Percentiles rank a stretch among this genome's conserved stretches.
Evolutionary conservation across 2,329 filamentous ascomycete genomes (phyloP).

Genomic region (Fusarium musae): DNA sequence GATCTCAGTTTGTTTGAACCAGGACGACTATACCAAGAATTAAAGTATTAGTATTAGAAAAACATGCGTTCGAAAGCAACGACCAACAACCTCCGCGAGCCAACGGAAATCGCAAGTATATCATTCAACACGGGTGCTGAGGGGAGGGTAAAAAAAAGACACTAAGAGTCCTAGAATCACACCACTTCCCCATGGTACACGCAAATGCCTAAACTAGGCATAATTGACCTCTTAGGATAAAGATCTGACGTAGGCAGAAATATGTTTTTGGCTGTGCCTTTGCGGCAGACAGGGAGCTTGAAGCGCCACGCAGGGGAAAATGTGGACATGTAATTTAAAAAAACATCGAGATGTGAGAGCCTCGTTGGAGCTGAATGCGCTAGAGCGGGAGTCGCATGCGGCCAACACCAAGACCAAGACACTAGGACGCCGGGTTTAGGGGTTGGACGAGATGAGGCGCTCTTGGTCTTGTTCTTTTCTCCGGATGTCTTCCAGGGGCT

Average conservation of each 20-base stretch:
- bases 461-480: neutral
- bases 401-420: conserved; percentile 12
- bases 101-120: neutral
- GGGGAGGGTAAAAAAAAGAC: neutral
- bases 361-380: conserved; percentile 9
- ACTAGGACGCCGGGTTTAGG: conserved; percentile 1
- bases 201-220: conserved; percentile 34
- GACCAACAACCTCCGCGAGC: neutral
- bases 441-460: neutral
- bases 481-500: neutral
- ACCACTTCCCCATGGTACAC: conserved; percentile 10
- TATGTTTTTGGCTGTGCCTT: conserved; percentile 33
- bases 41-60: conserved; percentile 23
- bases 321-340: conserved; percentile 45
- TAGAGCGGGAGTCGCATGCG: conserved; percentile 16
- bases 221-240: conserved; percentile 36
- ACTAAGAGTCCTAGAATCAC: conserved; percentile 17
- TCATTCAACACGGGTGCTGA: neutral
- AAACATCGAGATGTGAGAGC: conserved; percentile 20
- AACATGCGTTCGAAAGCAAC: conserved; percentile 10
- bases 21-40: conserved; percentile 32
- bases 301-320: conserved; percentile 44
- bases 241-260: conserved; percentile 39
- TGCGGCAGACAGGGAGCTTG: conserved; percentile 37
- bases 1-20: conserved; percentile 43